Conservation (phyloP, 441 rosid genomes). For the Bocquillonia castaneifolia region DNA sequence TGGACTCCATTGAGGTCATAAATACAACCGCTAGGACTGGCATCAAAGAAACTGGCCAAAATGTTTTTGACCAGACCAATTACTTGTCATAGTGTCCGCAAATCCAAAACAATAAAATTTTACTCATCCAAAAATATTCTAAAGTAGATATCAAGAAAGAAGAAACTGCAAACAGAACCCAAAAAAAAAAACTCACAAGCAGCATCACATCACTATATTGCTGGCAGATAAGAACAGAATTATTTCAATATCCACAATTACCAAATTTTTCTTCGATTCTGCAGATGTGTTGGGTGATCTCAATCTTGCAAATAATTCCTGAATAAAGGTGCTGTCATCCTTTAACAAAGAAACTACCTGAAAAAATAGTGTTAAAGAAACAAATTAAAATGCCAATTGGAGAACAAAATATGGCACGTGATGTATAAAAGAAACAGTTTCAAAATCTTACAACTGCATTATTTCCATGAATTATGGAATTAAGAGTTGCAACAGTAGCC, state of each 20-base stretch:
- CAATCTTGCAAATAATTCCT: constrained; percentile 87
- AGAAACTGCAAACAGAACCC: too few species aligned
- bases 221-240: not conserved
- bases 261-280: constrained; percentile 94
- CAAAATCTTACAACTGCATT: constrained; percentile 79
- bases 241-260: constrained; percentile 31
- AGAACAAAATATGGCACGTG: not conserved
- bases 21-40: too few species aligned
- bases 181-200: not conserved
- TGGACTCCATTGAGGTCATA: too few species aligned
- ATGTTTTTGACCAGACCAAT: too few species aligned
- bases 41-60: too few species aligned
- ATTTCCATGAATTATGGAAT: constrained; percentile 86
- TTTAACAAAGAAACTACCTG: constrained; percentile 91
- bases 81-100: too few species aligned
- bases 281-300: constrained; percentile 58
- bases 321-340: constrained; percentile 90
- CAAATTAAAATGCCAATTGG: constrained; percentile 3
- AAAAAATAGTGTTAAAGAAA: constrained; percentile 22
- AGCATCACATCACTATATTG: not conserved
- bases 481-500: constrained; percentile 75
- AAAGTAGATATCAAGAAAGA: not conserved
- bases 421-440: constrained; percentile 4
- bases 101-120: not conserved
- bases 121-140: not conserved